Evolutionary conservation across 306 rosid genomes (phyloP).

Genomic region (Oxytropis ochrocephala): DNA sequence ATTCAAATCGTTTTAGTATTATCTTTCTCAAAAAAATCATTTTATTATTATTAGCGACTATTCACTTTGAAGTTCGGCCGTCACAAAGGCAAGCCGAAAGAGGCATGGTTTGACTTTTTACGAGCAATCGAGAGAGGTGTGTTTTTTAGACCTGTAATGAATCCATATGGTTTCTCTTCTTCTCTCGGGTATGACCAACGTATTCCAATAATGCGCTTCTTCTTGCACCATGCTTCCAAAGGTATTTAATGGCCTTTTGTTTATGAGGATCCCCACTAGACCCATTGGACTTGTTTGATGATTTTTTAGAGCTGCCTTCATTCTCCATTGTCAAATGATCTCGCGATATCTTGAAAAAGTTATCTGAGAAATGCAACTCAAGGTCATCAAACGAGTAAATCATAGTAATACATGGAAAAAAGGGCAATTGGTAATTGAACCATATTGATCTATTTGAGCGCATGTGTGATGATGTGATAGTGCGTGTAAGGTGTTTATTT

Average conservation of each 20-base stretch:
- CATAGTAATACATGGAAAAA: neutral
- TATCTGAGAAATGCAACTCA: slow-evolving; percentile 31
- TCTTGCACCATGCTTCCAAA: slow-evolving; percentile 41
- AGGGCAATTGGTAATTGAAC: neutral
- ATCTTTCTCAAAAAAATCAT: neutral
- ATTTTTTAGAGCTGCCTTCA: slow-evolving; percentile 22
- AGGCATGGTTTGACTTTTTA: slow-evolving; percentile 39
- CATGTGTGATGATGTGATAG: too few species aligned
- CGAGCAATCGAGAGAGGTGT: slow-evolving; percentile 21
- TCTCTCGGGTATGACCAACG: slow-evolving; percentile 23
- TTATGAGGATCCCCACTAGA: slow-evolving; percentile 16
- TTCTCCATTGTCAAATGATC: slow-evolving; percentile 39
- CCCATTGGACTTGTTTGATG: slow-evolving; percentile 10
- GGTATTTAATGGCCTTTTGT: slow-evolving; percentile 44
- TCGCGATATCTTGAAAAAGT: slow-evolving; percentile 22
- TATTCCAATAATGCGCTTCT: slow-evolving; percentile 23
- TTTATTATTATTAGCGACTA: neutral
- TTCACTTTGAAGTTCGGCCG: slow-evolving; percentile 34
- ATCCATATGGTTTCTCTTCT: slow-evolving; percentile 49
- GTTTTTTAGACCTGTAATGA: slow-evolving; percentile 37
- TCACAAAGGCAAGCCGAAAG: slow-evolving; percentile 34
- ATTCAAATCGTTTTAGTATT: neutral
- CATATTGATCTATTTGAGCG: too few species aligned
- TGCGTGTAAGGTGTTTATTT: too few species aligned
- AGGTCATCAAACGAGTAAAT: slow-evolving; percentile 9